Conservation (phyloP, 2,329 filamentous ascomycete species). For the Colletotrichum sp. region DNA sequence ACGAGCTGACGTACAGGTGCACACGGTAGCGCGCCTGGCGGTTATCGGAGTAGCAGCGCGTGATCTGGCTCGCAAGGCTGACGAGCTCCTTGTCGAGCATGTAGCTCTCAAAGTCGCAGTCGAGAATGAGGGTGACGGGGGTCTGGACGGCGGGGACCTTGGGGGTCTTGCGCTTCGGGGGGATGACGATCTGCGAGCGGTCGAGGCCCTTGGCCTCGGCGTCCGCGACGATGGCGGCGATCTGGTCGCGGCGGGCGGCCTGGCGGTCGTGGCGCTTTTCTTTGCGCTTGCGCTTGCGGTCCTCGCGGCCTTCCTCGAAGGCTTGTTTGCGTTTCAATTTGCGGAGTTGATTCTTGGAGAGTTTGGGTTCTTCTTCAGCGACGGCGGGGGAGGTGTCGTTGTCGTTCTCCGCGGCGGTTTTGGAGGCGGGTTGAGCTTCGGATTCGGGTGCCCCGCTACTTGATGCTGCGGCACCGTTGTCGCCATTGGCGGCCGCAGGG, state of each 20-base stretch:
- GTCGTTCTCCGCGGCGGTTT: neutral
- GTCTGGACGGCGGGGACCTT: conserved; percentile 54
- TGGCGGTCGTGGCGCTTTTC: conserved; percentile 57
- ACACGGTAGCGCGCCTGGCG: conserved; percentile 68
- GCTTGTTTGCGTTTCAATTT: conserved; percentile 73
- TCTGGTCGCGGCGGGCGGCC: conserved; percentile 54
- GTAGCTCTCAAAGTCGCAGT: conserved; percentile 89
- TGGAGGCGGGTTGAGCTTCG: neutral
- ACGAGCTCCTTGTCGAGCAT: conserved; percentile 89
- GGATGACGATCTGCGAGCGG: conserved; percentile 32
- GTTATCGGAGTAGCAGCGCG: conserved; percentile 89
- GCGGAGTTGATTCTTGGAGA: conserved; percentile 90
- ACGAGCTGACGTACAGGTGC: conserved; percentile 80
- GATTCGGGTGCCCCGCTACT: neutral
- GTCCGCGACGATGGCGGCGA: conserved; percentile 53
- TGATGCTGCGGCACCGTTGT: neutral
- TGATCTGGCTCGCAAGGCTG: conserved; percentile 84
- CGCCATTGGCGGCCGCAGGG: neutral
- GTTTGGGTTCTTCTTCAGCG: conserved; percentile 9
- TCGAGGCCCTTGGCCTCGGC: conserved; percentile 47
- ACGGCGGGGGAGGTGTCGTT: neutral
- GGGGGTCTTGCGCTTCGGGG: conserved; percentile 34
- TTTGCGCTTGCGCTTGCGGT: conserved; percentile 58
- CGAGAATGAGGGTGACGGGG: conserved; percentile 82
- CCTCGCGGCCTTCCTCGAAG: conserved; percentile 76